These are phyloP conservation scores for Bruguiera parviflora DNA, from an alignment of 345 rosid species.

Conservation along the genomic window DNA sequence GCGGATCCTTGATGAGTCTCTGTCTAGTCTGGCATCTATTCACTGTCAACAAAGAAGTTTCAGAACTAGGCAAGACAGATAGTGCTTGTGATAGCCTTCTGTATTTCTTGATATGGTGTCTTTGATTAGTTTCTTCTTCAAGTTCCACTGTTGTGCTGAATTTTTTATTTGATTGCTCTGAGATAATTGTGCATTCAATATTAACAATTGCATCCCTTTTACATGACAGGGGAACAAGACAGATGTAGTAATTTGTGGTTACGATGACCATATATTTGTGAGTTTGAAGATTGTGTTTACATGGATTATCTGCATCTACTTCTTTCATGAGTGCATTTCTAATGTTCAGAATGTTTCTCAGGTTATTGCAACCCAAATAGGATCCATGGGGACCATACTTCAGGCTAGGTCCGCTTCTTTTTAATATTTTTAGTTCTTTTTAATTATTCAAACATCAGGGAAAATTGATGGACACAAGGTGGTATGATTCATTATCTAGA, in stretches of 20 bases:
- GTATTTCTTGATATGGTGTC: not conserved
- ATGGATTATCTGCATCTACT: not conserved
- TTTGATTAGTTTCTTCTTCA: not conserved
- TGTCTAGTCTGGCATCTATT: too few species aligned
- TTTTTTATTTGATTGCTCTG: not conserved
- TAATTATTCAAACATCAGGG: too few species aligned
- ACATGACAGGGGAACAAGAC: constrained; percentile 71
- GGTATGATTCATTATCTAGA: too few species aligned
- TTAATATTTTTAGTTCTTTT: too few species aligned
- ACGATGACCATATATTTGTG: constrained; percentile 79
- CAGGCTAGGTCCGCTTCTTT: constrained; percentile 58
- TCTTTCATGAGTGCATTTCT: not conserved
- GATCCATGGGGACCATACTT: constrained; percentile 81
- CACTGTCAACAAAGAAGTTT: too few species aligned
- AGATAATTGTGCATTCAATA: not conserved
- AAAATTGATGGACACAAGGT: too few species aligned
- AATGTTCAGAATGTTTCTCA: constrained; percentile 32
- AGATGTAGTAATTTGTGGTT: constrained; percentile 65
- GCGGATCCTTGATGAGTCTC: too few species aligned
- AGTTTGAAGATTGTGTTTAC: constrained; percentile 32
- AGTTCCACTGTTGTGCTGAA: not conserved
- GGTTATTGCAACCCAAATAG: constrained; percentile 87
- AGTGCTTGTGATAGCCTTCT: not conserved
- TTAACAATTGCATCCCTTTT: constrained; percentile 14
- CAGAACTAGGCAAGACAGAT: too few species aligned